Conservation (phyloP, 208 protist species). For the Trypanosoma boissoni region DNA sequence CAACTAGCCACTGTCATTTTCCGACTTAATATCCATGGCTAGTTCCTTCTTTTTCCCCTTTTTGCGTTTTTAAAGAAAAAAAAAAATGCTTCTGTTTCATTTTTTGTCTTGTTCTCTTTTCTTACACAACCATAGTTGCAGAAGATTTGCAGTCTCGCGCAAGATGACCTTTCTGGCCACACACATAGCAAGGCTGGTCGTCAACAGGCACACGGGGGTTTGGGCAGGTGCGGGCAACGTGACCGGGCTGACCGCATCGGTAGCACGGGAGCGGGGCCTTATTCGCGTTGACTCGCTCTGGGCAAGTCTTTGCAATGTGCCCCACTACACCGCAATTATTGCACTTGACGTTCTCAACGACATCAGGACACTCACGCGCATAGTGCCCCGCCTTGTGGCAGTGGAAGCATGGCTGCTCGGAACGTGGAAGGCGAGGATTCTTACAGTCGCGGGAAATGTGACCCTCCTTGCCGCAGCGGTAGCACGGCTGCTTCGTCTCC, state of each 20-base stretch:
- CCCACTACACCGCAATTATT: constrained; percentile 81
- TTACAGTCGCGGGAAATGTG: constrained; percentile 81
- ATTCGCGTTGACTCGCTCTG: constrained; percentile 34
- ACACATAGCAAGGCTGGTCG: constrained; percentile 29
- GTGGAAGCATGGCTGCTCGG: constrained; percentile 55
- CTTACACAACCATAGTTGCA: constrained; percentile 8
- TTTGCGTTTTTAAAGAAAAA: background rate
- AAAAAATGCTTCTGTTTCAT: background rate
- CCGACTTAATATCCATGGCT: background rate
- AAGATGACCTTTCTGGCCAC: constrained; percentile 78
- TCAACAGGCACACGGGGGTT: constrained; percentile 27
- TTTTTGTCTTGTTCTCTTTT: background rate
- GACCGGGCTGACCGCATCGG: constrained; percentile 67
- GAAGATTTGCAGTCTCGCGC: constrained; percentile 45
- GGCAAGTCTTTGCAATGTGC: constrained; percentile 81
- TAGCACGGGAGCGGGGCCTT: constrained; percentile 59
- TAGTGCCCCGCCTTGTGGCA: constrained; percentile 85
- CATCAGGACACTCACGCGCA: constrained; percentile 66
- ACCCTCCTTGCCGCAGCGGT: constrained; percentile 74
- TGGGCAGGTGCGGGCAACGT: constrained; percentile 73
- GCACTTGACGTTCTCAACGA: constrained; percentile 46
- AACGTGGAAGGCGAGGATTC: constrained; percentile 38
- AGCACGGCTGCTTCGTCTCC: constrained; percentile 73
- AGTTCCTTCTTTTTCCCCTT: background rate
- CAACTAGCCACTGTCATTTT: background rate